These are phyloP conservation scores for Novymonas esmeraldas DNA, from an alignment of 208 protist species.

Conservation along the genomic window DNA sequence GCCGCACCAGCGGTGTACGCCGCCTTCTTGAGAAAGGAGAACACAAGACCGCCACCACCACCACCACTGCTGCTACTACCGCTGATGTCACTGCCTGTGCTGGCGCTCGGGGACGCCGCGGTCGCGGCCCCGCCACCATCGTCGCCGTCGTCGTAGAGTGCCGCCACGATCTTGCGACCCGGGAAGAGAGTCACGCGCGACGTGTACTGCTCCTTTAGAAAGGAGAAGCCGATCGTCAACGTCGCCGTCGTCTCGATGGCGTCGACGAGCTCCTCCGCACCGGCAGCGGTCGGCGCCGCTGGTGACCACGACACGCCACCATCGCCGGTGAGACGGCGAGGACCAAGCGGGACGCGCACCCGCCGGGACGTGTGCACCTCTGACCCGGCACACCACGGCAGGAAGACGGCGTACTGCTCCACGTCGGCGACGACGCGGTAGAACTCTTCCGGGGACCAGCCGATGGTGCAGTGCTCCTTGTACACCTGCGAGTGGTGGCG, in stretches of 20 bases:
- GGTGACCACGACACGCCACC: neutral
- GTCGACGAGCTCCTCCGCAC: slow-evolving; percentile 28
- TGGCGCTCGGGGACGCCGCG: neutral
- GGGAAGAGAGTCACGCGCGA: slow-evolving; percentile 69
- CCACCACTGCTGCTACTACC: neutral
- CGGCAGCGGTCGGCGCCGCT: neutral
- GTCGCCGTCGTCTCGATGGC: slow-evolving; percentile 69
- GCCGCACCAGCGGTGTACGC: slow-evolving; percentile 31
- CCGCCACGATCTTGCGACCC: slow-evolving; percentile 46
- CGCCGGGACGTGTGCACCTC: slow-evolving; percentile 55
- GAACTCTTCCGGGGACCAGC: slow-evolving; percentile 70
- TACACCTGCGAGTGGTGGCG: slow-evolving; percentile 57
- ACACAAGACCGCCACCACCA: slow-evolving; percentile 30
- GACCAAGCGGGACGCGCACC: slow-evolving; percentile 23
- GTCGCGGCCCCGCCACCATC: neutral
- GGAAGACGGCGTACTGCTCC: slow-evolving; percentile 63
- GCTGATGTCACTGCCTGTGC: slow-evolving; percentile 1
- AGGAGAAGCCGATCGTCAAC: slow-evolving; percentile 75
- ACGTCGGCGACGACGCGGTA: slow-evolving; percentile 83
- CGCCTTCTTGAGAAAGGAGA: slow-evolving; percentile 44
- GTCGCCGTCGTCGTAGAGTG: slow-evolving; percentile 50
- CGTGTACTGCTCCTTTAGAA: slow-evolving; percentile 80
- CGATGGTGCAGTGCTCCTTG: slow-evolving; percentile 77
- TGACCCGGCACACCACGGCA: slow-evolving; percentile 80
- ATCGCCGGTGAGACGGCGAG: slow-evolving; percentile 6